phyloP scores from a whole-genome alignment of 2,329 filamentous ascomycete genomes.

The Dactylellina sp. region DNA sequence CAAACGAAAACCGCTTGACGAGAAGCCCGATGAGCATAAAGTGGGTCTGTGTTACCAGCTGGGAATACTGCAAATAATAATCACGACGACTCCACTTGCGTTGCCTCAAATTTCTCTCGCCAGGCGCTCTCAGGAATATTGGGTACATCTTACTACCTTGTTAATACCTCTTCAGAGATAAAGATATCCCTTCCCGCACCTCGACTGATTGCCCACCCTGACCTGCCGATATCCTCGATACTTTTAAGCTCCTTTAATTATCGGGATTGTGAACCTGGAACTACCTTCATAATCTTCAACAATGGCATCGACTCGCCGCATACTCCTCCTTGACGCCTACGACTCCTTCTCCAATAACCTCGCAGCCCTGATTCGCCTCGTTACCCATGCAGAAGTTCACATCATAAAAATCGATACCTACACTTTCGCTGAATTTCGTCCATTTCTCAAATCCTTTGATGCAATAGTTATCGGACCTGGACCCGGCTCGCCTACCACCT shows the following conservation, averaged over 20 bases:
- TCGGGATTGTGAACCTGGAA: too few species aligned
- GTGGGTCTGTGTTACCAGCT: constrained; percentile 21
- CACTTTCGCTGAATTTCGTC: constrained; percentile 68
- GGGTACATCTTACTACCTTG: too few species aligned
- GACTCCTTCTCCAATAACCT: constrained; percentile 98
- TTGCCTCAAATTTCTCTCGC: not conserved
- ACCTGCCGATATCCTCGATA: too few species aligned
- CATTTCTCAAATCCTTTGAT: constrained; percentile 74
- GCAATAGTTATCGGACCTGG: constrained; percentile 92
- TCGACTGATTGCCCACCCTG: too few species aligned
- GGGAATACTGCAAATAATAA: constrained; percentile 1
- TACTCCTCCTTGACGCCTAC: constrained; percentile 94
- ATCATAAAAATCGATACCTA: constrained; percentile 79
- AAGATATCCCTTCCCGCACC: too few species aligned
- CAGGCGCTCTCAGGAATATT: too few species aligned
- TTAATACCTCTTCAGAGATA: too few species aligned
- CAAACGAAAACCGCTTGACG: constrained; percentile 13
- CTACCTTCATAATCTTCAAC: not conserved
- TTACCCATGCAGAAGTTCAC: constrained; percentile 75
- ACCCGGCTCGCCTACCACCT: constrained; percentile 80
- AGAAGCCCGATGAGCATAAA: constrained; percentile 19
- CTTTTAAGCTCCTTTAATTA: too few species aligned
- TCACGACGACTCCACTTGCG: not conserved
- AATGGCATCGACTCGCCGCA: constrained; percentile 63
- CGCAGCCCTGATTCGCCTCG: constrained; percentile 79